Conservation (phyloP, 75 land plant species). For the Isoetes taiwanensis region DNA sequence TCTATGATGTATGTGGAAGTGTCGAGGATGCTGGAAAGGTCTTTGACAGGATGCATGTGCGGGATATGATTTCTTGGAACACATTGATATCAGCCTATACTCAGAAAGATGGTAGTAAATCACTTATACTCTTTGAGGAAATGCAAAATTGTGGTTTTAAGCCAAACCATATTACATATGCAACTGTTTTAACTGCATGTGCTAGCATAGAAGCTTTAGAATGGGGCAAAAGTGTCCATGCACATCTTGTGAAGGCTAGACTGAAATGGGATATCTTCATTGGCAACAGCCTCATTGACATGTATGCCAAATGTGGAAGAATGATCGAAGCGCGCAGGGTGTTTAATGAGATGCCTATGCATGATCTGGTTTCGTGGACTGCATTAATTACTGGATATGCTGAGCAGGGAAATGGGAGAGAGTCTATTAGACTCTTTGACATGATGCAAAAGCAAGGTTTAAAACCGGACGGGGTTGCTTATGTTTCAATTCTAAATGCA, state of each 20-base stretch:
- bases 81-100: conserved; percentile 54
- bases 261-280: conserved; percentile 28
- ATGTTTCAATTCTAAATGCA: conserved; percentile 12
- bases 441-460: background rate
- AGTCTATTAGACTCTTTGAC: background rate
- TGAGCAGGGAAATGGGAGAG: conserved; percentile 2
- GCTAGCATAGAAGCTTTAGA: conserved; percentile 39
- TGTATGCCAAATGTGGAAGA: conserved; percentile 57
- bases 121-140: conserved; percentile 36
- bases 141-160: conserved; percentile 29
- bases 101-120: conserved; percentile 42
- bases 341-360: conserved; percentile 21
- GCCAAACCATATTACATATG: conserved; percentile 36
- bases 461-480: background rate
- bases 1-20: conserved; percentile 47
- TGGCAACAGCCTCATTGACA: conserved; percentile 40
- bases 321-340: conserved; percentile 24
- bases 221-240: conserved; percentile 61
- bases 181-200: conserved; percentile 37
- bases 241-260: conserved; percentile 32
- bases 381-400: conserved; percentile 28
- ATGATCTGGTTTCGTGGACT: conserved; percentile 52
- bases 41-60: conserved; percentile 28
- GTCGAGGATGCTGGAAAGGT: conserved; percentile 29
- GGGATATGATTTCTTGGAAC: conserved; percentile 46